A percentile compares a stretch with the other conserved stretches of the same genome.
phyloP scores from a whole-genome alignment of 495 filamentous ascomycete species.

The Talaromyces nanjingensis region DNA sequence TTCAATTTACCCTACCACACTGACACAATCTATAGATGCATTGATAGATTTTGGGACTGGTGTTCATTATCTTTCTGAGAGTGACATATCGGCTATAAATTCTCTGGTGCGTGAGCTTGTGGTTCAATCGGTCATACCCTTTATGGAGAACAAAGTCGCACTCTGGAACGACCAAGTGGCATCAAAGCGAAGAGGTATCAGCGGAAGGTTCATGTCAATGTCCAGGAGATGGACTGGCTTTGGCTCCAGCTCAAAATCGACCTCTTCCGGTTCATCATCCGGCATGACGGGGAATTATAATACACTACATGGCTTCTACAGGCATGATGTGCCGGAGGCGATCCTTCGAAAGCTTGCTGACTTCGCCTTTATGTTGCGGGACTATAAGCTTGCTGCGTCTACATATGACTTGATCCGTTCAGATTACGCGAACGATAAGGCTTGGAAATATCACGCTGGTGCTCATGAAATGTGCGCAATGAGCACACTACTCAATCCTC shows the following conservation, averaged over 20 bases:
- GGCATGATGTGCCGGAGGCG: conserved; percentile 77
- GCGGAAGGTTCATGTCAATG: conserved; percentile 84
- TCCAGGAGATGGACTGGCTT: conserved; percentile 82
- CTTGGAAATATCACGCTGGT: conserved; percentile 90
- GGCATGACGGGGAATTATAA: conserved; percentile 67
- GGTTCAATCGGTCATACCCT: conserved; percentile 83
- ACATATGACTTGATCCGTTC: conserved; percentile 83
- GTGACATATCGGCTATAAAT: conserved; percentile 78
- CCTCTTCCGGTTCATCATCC: conserved; percentile 31
- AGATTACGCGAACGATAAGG: conserved; percentile 91
- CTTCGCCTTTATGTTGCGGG: conserved; percentile 91
- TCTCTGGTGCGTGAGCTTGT: conserved; percentile 89
- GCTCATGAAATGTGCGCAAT: conserved; percentile 90
- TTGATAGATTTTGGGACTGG: conserved; percentile 60
- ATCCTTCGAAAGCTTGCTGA: conserved; percentile 90
- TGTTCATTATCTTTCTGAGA: conserved; percentile 79
- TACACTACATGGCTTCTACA: conserved; percentile 65
- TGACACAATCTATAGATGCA: conserved; percentile 24
- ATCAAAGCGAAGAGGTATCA: conserved; percentile 78
- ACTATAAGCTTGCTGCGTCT: conserved; percentile 86
- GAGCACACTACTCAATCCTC: conserved; percentile 66
- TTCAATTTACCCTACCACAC: neutral
- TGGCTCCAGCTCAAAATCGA: conserved; percentile 48
- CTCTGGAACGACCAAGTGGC: conserved; percentile 97
- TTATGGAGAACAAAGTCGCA: conserved; percentile 85